These are phyloP conservation scores for Nicotiana sylvestris DNA, from an alignment of 257 asterid species.

Conservation along the genomic window DNA sequence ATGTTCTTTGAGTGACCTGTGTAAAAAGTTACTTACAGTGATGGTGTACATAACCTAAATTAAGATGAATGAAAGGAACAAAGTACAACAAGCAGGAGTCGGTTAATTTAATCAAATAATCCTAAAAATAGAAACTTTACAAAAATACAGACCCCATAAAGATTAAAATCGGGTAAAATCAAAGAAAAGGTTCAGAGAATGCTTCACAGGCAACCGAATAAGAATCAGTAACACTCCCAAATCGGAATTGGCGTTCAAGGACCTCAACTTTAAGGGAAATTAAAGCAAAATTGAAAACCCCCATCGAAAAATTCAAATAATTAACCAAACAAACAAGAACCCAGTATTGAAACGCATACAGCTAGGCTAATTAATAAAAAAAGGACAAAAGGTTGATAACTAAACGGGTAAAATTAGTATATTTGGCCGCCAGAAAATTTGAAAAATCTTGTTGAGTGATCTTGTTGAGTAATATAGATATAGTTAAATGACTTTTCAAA, in stretches of 20 bases:
- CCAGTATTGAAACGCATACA: background rate
- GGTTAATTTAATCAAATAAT: background rate
- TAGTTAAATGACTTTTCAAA: too few species aligned
- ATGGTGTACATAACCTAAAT: background rate
- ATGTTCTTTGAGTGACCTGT: too few species aligned
- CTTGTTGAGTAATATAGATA: too few species aligned
- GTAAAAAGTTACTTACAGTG: too few species aligned
- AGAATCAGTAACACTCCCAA: slow-evolving; percentile 43
- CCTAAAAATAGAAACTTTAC: background rate
- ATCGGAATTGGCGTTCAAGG: slow-evolving; percentile 34
- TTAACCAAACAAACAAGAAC: background rate
- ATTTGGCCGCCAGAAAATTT: too few species aligned
- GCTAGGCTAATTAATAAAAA: background rate
- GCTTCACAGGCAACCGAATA: slow-evolving; percentile 63
- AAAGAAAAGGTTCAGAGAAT: too few species aligned
- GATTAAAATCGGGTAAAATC: too few species aligned
- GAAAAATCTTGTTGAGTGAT: too few species aligned
- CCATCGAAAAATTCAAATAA: background rate
- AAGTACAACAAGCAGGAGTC: background rate
- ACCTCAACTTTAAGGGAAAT: slow-evolving; percentile 23
- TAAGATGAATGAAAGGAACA: background rate
- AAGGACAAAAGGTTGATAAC: too few species aligned
- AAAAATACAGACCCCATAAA: background rate
- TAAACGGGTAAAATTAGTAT: too few species aligned
- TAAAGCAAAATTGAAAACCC: background rate